A percentile compares a stretch with the other conserved stretches of the same genome.
phyloP scores from a whole-genome alignment of 257 asterid genomes.

The Craterostigma plantagineum region DNA sequence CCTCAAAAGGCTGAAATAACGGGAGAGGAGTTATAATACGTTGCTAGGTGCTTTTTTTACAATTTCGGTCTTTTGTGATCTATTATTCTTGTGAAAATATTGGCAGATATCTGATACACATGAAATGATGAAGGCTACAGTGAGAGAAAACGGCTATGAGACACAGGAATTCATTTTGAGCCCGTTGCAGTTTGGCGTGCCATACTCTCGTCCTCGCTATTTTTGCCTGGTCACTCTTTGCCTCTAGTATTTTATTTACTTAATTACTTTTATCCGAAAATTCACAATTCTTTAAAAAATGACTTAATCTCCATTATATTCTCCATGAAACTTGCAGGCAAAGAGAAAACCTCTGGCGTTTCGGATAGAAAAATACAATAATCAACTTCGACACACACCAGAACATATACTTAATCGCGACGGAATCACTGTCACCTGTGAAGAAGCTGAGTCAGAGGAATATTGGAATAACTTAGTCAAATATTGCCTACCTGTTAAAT shows the following conservation, averaged over 20 bases:
- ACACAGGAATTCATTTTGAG: slow-evolving; percentile 77
- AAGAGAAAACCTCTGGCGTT: slow-evolving; percentile 53
- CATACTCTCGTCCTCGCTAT: slow-evolving; percentile 94
- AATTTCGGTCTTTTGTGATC: too few species aligned
- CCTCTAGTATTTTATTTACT: too few species aligned
- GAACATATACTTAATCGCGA: slow-evolving; percentile 32
- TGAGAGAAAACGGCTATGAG: slow-evolving; percentile 50
- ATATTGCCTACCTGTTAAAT: slow-evolving; percentile 40
- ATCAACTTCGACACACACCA: slow-evolving; percentile 38
- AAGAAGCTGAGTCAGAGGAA: slow-evolving; percentile 20
- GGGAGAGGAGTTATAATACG: too few species aligned
- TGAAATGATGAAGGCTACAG: slow-evolving; percentile 45
- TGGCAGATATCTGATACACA: slow-evolving; percentile 94
- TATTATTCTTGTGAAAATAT: too few species aligned
- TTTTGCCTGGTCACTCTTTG: slow-evolving; percentile 79
- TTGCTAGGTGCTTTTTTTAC: too few species aligned
- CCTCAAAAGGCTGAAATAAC: too few species aligned
- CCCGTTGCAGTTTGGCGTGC: slow-evolving; percentile 89
- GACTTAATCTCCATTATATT: too few species aligned
- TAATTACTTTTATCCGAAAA: too few species aligned
- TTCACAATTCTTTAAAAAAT: too few species aligned
- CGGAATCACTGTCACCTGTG: slow-evolving; percentile 15
- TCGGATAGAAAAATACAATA: slow-evolving; percentile 27
- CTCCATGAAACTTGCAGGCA: slow-evolving; percentile 71
- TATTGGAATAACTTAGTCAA: slow-evolving; percentile 29